A percentile compares a stretch with the other conserved stretches of the same genome.
phyloP scores from a whole-genome alignment of 2,329 filamentous ascomycete species.

The Aureobasidium sp. region DNA sequence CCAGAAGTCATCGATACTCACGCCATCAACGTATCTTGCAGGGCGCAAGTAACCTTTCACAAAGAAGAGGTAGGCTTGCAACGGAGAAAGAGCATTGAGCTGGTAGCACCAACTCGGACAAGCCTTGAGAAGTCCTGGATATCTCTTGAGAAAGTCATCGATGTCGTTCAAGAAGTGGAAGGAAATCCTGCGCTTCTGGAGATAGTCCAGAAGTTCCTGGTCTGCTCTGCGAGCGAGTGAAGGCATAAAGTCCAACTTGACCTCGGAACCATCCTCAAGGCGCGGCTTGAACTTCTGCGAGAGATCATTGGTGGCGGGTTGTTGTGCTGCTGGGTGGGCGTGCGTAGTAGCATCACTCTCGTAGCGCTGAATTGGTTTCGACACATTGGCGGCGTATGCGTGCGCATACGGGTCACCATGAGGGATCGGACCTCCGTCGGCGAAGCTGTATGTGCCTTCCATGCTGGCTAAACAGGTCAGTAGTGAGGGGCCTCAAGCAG shows the following conservation, averaged over 20 bases:
- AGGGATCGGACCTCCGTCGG: background rate
- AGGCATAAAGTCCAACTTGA: background rate
- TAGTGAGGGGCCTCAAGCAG: background rate
- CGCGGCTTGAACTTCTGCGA: constrained; percentile 1
- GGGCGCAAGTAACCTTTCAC: background rate
- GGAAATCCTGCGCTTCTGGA: background rate
- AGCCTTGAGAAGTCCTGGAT: background rate
- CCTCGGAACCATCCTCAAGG: background rate
- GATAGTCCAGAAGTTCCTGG: background rate
- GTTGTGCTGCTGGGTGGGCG: background rate
- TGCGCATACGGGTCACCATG: background rate
- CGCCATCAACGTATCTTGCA: background rate
- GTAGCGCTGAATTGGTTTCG: background rate
- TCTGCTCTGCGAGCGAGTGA: background rate
- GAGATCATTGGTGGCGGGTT: background rate
- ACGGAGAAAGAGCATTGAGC: background rate
- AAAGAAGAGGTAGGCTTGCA: constrained; percentile 6
- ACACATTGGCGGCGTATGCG: background rate
- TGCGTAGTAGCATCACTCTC: background rate
- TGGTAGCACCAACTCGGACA: constrained; percentile 1
- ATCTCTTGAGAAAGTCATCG: background rate
- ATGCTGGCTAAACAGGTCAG: background rate
- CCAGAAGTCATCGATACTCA: background rate
- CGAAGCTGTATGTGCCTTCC: background rate
- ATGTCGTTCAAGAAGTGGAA: constrained; percentile 2